Evolutionary conservation across 768 basidiomycete genomes (phyloP), one percentile per base, ranked within the genome.

Genomic region (Leccinum broughii): DNA sequence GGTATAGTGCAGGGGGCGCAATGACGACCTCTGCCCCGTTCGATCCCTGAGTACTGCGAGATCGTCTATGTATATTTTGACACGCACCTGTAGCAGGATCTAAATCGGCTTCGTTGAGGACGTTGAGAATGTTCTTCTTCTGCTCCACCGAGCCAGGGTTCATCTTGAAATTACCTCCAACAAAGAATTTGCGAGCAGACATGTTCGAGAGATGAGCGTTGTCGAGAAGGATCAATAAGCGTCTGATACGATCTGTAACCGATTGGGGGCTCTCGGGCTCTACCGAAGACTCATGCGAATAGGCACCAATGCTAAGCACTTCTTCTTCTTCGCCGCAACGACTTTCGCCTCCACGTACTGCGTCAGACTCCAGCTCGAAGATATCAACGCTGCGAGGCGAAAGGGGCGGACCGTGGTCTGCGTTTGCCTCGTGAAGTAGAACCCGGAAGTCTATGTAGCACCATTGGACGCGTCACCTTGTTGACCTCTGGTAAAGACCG

Each of bases 131-230:
- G 49, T 78, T 76, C 64, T 78, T 78, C 75, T 90, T 88, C 66
- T 85, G 81, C 64, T 81, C 81, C 64, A 80, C 80, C 39, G 87
- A 83, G 60, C 80, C 79, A 30, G 91, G 91, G 80, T 98, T 96
- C 88, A 98, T 89, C 82, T 98, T 99, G 86, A 96, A 98, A 84
- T 98, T 98, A 32, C 95, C 93, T 63, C 96, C 96, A 68, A 92
- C 94, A 72, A 97, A 95, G 80, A 95, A 96, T 75, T 85, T 80
- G 71, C 93, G 92, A 62, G 88, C 14, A 22, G 22, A 20, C 54
- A 7, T 51, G 65, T 30, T 24, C 26, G 54, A 37, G 14, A 7
- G 32, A 51, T 54, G 35, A 28, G n/a, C 13, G 34, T 34, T 34
- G 34, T 34, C 11, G 34, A 34, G 26, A 54, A 44, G 37, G 49